Base-by-base conservation (phyloP, 2,329 filamentous ascomycete species). In the Calonectria multiphialidica region DNA sequence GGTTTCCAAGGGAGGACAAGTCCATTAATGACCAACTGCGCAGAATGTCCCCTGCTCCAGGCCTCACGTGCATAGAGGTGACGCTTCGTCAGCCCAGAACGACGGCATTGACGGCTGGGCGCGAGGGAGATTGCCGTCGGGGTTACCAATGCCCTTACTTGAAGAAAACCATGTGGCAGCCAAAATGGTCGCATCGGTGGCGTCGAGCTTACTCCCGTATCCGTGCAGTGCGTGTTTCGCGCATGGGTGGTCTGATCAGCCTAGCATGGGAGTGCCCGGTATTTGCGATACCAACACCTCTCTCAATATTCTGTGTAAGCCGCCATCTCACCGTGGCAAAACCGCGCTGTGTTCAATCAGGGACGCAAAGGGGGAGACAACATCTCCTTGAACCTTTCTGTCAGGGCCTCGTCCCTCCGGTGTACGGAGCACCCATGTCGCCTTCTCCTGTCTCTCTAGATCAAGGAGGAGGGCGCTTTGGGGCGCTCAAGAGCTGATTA, bases 211-310 rank as follows among this genome's bases (percentile, higher is more conserved):
- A 67, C 55, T 53, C 45, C 33, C 28, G 37, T 35, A 66, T 42
- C 53, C 45, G 53, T 25, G 53, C 68, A 55, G 53, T 66, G 55
- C 55, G 40, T 61, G 65, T 66, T 73, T 72, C 53, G 62, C 53
- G 68, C 65, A 68, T 66, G 47, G 53, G 66, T 57, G 55, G 66
- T 57, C 69, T 57, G 63, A 47, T 70, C 49, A 62, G 64, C 33
- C 67, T 69, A 74, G 71, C 67, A 68, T 72, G 66, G 59, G 8
- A 72, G 62, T 72, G 57, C 66, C 71, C 68, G 40, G 74, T 37
- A 66, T 64, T 69, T 30, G 3, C 30, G 37, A 65, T 67, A 30
- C 44, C 55, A 37, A 18, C 25, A 8, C 42, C 42, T 55, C 42
- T 55, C 25, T 53, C 28, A 37, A 61, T 37, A 42, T 40, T 16